These are phyloP conservation scores for Brassica balearica DNA, from an alignment of 441 rosid genomes.

Conservation along the genomic window DNA sequence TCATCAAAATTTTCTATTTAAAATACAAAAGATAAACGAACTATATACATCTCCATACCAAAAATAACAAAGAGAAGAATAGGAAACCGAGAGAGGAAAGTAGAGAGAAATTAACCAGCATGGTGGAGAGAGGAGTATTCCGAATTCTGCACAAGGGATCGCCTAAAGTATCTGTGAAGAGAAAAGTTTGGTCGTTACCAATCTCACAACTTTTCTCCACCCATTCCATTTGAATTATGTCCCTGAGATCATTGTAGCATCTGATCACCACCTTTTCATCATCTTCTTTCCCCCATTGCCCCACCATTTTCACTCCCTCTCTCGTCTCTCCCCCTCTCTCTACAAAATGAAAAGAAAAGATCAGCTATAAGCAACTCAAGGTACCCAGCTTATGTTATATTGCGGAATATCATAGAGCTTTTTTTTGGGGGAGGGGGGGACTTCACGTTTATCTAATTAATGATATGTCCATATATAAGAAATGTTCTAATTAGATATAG, in stretches of 20 bases:
- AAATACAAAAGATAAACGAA: not conserved
- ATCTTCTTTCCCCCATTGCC: conserved; percentile 37
- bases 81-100: not conserved
- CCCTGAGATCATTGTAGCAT: conserved; percentile 61
- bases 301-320: conserved; percentile 26
- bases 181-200: conserved; percentile 62
- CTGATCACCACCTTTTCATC: conserved; percentile 49
- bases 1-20: not conserved
- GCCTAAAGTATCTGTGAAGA: conserved; percentile 77
- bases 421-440: not conserved
- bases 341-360: not conserved
- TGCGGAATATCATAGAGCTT: conserved; percentile 23
- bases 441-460: conserved; percentile 20
- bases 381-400: conserved; percentile 4
- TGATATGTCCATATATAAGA: not conserved
- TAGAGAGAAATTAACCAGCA: conserved; percentile 63
- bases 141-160: conserved; percentile 90
- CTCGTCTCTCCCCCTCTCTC: not conserved
- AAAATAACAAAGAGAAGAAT: conserved; percentile 5
- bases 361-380: not conserved
- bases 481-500: not conserved
- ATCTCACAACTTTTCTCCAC: conserved; percentile 78
- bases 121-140: conserved; percentile 66
- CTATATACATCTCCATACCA: not conserved
- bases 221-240: conserved; percentile 57